Evolutionary conservation across 1,284 basidiomycete species (phyloP).

Genomic region (Rhizopogon hawkerae): DNA sequence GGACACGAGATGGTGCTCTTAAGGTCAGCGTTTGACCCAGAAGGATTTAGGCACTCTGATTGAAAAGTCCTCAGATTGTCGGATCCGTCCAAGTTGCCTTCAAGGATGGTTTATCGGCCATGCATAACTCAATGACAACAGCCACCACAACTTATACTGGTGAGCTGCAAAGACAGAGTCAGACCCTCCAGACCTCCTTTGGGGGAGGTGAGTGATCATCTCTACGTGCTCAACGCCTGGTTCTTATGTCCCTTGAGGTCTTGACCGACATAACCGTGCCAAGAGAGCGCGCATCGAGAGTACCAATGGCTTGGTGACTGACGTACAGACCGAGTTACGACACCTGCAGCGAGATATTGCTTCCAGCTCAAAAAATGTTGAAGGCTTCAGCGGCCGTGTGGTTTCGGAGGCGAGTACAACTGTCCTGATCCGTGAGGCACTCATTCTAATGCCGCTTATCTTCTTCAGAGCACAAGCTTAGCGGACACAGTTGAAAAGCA

Average conservation of each 20-base stretch:
- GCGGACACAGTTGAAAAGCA: constrained; percentile 34
- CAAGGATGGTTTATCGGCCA: constrained; percentile 35
- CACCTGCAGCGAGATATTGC: constrained; percentile 41
- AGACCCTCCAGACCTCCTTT: constrained; percentile 37
- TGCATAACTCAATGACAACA: constrained; percentile 38
- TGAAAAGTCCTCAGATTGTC: constrained; percentile 32
- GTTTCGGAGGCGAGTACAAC: constrained; percentile 39
- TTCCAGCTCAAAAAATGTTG: constrained; percentile 43
- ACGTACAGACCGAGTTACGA: constrained; percentile 45
- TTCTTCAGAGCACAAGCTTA: constrained; percentile 33
- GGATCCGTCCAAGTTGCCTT: constrained; percentile 34
- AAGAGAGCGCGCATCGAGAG: constrained; percentile 63
- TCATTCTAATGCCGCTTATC: background rate
- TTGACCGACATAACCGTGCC: constrained; percentile 51
- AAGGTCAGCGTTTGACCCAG: constrained; percentile 38
- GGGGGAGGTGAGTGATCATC: constrained; percentile 34
- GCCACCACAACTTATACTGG: constrained; percentile 46
- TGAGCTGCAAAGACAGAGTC: constrained; percentile 44
- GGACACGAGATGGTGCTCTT: constrained; percentile 46
- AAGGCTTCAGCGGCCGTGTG: constrained; percentile 37
- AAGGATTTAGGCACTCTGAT: constrained; percentile 13
- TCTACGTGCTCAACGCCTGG: background rate
- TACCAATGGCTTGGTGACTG: constrained; percentile 39
- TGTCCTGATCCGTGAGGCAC: background rate
- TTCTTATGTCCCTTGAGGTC: constrained; percentile 27